A percentile compares a stretch with the other conserved stretches of the same genome.
Conservation (phyloP, 2,329 filamentous ascomycete genomes). For the Lasiodiplodia sp. region DNA sequence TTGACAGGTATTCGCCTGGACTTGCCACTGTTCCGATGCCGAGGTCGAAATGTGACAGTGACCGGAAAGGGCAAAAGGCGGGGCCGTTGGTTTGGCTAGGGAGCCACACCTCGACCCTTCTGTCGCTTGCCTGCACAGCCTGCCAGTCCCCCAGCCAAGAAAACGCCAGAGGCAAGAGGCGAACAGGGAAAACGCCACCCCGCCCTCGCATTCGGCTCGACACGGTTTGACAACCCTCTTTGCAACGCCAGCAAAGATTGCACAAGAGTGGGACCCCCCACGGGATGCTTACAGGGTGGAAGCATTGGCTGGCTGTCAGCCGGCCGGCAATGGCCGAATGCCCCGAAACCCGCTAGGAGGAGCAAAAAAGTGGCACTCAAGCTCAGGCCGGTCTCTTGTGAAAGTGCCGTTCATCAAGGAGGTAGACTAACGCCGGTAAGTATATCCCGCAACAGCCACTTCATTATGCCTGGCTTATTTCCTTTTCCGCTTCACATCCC, state of each 20-base stretch:
- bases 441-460: not conserved
- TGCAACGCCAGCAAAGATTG: not conserved
- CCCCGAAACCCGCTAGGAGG: not conserved
- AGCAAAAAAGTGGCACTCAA: not conserved
- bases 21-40: not conserved
- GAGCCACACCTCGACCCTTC: not conserved
- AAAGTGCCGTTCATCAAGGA: not conserved
- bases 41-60: not conserved
- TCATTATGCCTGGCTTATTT: not conserved
- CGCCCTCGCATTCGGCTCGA: slow-evolving; percentile 8
- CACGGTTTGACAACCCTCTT: slow-evolving; percentile 1
- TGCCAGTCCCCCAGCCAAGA: not conserved
- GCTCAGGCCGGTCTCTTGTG: not conserved
- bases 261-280: not conserved
- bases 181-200: not conserved
- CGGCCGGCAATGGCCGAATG: not conserved
- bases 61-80: not conserved
- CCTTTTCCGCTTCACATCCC: not conserved
- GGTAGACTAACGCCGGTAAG: not conserved
- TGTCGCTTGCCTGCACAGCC: not conserved
- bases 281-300: not conserved
- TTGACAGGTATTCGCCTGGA: not conserved
- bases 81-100: not conserved
- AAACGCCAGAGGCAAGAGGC: not conserved
- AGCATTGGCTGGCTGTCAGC: not conserved